Conservation (phyloP, 805 yeast genomes). For the Candida odintsovae region DNA sequence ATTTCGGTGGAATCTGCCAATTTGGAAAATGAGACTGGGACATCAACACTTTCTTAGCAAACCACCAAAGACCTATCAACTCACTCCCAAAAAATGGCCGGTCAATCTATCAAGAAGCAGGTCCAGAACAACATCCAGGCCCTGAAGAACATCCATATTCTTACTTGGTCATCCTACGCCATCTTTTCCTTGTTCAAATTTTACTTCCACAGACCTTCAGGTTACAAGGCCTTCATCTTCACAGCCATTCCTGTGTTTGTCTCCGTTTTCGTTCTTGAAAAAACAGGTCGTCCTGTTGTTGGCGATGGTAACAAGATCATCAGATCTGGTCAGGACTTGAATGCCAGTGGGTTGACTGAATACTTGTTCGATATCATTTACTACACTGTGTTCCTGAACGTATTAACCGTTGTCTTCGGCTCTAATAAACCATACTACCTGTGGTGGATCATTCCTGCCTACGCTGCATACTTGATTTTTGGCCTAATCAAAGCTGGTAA, state of each 20-base stretch:
- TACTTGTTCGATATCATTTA: conserved; percentile 52
- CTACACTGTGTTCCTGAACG: conserved; percentile 43
- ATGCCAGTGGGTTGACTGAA: conserved; percentile 44
- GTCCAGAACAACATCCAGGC: conserved; percentile 36
- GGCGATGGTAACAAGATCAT: conserved; percentile 33
- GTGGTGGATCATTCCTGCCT: conserved; percentile 46
- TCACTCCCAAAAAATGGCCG: conserved; percentile 40
- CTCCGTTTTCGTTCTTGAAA: conserved; percentile 40
- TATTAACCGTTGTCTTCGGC: conserved; percentile 39
- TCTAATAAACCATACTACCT: conserved; percentile 30
- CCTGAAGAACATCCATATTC: conserved; percentile 33
- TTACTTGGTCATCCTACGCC: conserved; percentile 23
- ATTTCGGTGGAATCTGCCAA: too few species aligned
- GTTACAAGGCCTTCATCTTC: conserved; percentile 23
- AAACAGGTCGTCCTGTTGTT: conserved; percentile 43
- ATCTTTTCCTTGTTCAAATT: conserved; percentile 25
- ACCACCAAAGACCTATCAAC: neutral
- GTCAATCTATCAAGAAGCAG: conserved; percentile 49
- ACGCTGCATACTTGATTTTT: conserved; percentile 38
- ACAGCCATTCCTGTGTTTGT: conserved; percentile 29
- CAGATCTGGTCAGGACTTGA: conserved; percentile 43
- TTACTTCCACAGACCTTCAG: conserved; percentile 31
- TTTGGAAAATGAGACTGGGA: too few species aligned
- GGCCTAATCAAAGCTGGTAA: conserved; percentile 26
- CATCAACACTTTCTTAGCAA: too few species aligned